These are phyloP conservation scores for Desmodesmus armatus DNA, from an alignment of 139 green algal genomes.

Conservation along the genomic window DNA sequence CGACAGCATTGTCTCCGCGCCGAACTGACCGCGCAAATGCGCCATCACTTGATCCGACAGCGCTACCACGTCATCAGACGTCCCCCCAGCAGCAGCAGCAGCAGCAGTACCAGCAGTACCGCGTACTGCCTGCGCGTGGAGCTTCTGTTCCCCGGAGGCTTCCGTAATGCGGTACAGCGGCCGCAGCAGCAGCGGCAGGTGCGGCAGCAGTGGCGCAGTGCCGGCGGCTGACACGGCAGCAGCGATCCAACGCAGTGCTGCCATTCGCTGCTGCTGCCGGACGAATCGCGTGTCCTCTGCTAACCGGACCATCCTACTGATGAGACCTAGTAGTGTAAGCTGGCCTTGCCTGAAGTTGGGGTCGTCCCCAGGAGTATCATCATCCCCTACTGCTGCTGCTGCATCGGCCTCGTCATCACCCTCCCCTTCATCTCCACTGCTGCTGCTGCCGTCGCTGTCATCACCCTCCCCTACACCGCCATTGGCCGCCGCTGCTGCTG, in stretches of 20 bases:
- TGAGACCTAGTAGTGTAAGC: conserved; percentile 74
- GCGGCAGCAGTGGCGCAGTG: conserved; percentile 46
- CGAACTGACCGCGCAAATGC: conserved; percentile 76
- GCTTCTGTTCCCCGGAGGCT: conserved; percentile 22
- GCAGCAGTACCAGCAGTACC: neutral
- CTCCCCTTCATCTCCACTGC: conserved; percentile 40
- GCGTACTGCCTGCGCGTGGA: neutral
- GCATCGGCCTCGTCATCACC: conserved; percentile 40
- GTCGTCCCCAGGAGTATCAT: conserved; percentile 19
- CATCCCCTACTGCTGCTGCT: conserved; percentile 34
- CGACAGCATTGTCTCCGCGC: conserved; percentile 74
- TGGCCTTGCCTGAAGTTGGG: conserved; percentile 4
- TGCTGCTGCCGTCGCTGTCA: neutral
- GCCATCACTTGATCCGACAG: conserved; percentile 81
- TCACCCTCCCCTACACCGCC: neutral
- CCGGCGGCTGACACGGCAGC: conserved; percentile 64
- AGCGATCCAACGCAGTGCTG: conserved; percentile 84
- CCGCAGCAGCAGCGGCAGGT: conserved; percentile 75
- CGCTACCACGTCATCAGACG: conserved; percentile 48
- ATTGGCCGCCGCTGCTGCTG: conserved; percentile 1
- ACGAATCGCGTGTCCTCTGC: conserved; percentile 72
- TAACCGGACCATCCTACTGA: conserved; percentile 74
- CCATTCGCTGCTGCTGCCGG: conserved; percentile 60
- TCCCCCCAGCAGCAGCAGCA: neutral
- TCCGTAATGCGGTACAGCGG: conserved; percentile 88